phyloP scores from a whole-genome alignment of 768 basidiomycete genomes.

The Pulveroboletus sp. region DNA sequence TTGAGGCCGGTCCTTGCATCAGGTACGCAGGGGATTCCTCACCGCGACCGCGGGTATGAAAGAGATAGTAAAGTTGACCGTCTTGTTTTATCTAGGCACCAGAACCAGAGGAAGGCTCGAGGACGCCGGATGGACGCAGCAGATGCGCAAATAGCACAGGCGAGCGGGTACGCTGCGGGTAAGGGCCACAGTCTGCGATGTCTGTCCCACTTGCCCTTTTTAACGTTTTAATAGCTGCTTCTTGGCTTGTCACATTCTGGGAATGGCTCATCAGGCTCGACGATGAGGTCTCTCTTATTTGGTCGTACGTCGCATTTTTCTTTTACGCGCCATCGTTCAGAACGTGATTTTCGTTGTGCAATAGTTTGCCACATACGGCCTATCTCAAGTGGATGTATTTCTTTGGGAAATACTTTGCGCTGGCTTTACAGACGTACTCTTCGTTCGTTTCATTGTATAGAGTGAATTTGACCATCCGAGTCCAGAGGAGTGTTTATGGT shows the following conservation, averaged over 20 bases:
- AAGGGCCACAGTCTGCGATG: not conserved
- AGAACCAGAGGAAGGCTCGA: not conserved
- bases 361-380: constrained; percentile 14
- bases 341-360: not conserved
- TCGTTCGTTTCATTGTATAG: not conserved
- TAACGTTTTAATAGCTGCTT: constrained; percentile 3
- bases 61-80: not conserved
- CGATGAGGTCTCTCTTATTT: constrained; percentile 20
- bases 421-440: constrained; percentile 16
- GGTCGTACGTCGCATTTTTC: constrained; percentile 16
- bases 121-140: constrained; percentile 1
- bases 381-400: constrained; percentile 27
- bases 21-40: not conserved
- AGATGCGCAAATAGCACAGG: not conserved
- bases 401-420: constrained; percentile 17
- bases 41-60: not conserved
- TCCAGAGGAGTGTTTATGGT: constrained; percentile 7
- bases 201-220: not conserved
- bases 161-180: constrained; percentile 10
- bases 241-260: constrained; percentile 14
- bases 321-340: not conserved
- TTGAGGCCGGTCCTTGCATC: not conserved
- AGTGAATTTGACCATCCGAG: not conserved
- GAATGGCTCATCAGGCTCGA: constrained; percentile 14
- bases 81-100: not conserved